Base-by-base conservation (phyloP, 495 filamentous ascomycete species). In the Choiromyces venosus region DNA sequence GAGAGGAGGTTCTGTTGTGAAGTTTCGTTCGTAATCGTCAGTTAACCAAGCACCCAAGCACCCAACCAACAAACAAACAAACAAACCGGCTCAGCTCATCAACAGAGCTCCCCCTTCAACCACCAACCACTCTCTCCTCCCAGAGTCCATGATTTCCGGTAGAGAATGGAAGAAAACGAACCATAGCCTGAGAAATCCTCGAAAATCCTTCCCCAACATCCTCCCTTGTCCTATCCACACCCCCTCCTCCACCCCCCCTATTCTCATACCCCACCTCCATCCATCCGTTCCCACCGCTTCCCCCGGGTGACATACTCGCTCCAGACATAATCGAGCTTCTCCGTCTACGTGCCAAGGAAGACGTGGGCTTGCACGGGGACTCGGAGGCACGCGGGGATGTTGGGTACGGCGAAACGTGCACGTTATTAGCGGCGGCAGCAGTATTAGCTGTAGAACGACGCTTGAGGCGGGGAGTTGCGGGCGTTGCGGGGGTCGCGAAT, bases 111-210 rank as follows among this genome's bases (percentile, higher is more conserved):
- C 52, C n/a, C n/a, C 25, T 10, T 33, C 25, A 16, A 61, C 25
- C 16, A 14, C n/a, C 6, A 25, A 3, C 25, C n/a, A n/a, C 25
- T 29, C 52, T 61, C 52, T 4, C 52, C 52, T 61, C 52, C 12
- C 52, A 10, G 25, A 33, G 52, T 25, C 52, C 52, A 61, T 33
- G 37, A 1, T 65, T 35, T 67, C 37, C n/a, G 9, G 19, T 10
- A 12, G 64, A 37, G 14, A 40, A 71, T 65, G 29, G 66, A 25
- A 33, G 33, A 37, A 14, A n/a, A 33, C 52, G 44, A 71, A 80
- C 78, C 78, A 80, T 80, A 52, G 78, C 78, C 36, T 76, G 77
- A 7, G 73, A 40, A 36, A 80, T 80, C 46, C 33, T 73, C n/a
- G 64, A 71, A 36, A 77, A 65, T 0, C 42, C 73, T 4, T 76